A percentile compares a stretch with the other conserved stretches of the same genome.
phyloP scores from a whole-genome alignment of 148 eudicot species.

The Salicornia ramosissima region DNA sequence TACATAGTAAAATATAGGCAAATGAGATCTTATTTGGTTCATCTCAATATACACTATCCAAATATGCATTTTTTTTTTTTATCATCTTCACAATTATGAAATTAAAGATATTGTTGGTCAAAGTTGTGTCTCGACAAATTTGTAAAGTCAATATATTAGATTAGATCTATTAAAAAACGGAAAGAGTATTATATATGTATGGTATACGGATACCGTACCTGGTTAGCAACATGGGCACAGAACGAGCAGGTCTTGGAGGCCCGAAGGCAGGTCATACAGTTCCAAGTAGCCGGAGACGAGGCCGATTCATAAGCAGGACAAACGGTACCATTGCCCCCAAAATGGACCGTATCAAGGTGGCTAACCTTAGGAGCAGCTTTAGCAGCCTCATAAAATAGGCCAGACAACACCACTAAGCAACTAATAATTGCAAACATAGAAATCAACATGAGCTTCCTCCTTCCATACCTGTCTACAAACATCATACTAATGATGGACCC shows the following conservation, averaged over 20 bases:
- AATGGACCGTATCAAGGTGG: constrained; percentile 40
- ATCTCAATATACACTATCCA: too few relatives aligned
- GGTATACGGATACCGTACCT: constrained; percentile 21
- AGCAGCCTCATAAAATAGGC: constrained; percentile 51
- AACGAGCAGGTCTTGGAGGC: constrained; percentile 55
- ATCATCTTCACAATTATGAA: too few relatives aligned
- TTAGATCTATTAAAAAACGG: too few relatives aligned
- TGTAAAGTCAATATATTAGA: too few relatives aligned
- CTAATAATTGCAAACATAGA: constrained; percentile 72
- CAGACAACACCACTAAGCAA: constrained; percentile 50
- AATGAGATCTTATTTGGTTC: too few relatives aligned
- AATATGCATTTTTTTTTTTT: too few relatives aligned
- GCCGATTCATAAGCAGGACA: constrained; percentile 43
- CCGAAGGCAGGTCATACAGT: constrained; percentile 69
- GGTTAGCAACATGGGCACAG: constrained; percentile 45
- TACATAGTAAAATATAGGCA: too few relatives aligned
- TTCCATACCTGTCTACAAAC: constrained; percentile 72
- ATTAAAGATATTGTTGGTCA: too few relatives aligned
- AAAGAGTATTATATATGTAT: too few relatives aligned
- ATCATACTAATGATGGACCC: constrained; percentile 76
- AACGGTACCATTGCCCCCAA: constrained; percentile 52
- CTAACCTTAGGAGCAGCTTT: constrained; percentile 48
- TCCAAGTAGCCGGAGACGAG: constrained; percentile 48
- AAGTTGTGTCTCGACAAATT: too few relatives aligned
- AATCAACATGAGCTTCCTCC: constrained; percentile 70